Evolutionary conservation across 78 protist genomes (phyloP).

Genomic region (Guillardia theta): DNA sequence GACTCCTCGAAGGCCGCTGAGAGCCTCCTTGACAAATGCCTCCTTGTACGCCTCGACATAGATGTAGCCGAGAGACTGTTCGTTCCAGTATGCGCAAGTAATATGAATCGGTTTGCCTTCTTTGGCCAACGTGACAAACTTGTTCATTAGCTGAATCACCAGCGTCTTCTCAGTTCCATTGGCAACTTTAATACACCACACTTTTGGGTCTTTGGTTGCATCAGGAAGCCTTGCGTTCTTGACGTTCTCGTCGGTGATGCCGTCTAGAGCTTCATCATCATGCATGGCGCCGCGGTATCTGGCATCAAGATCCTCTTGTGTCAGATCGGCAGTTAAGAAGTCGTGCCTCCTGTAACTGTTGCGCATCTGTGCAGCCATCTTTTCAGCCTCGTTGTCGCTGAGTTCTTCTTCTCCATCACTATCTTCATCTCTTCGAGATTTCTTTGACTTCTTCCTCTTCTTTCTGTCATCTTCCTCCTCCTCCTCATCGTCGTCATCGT

Average conservation of each 20-base stretch:
- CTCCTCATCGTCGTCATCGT: neutral
- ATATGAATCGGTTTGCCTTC: neutral
- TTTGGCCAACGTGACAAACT: neutral
- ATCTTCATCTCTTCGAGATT: neutral
- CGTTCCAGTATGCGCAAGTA: neutral
- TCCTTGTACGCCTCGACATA: neutral
- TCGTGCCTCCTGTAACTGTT: neutral
- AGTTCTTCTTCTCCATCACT: neutral
- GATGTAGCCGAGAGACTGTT: neutral
- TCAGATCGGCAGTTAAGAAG: neutral
- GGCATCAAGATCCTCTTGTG: neutral
- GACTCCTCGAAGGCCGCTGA: neutral
- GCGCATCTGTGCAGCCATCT: neutral
- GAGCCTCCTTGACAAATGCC: neutral
- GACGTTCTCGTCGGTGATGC: neutral
- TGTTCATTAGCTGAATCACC: neutral
- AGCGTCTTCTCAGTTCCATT: neutral
- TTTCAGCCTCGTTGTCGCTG: neutral
- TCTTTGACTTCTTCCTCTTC: neutral
- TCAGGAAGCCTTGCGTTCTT: neutral
- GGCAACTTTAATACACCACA: neutral
- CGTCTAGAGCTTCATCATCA: neutral
- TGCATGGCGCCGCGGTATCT: neutral
- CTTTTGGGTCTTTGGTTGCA: neutral
- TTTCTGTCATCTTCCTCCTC: neutral